Percentiles rank a stretch among this genome's conserved stretches.
phyloP scores from a whole-genome alignment of 2,329 filamentous ascomycete species.

The Pseudogymnoascus sp. region DNA sequence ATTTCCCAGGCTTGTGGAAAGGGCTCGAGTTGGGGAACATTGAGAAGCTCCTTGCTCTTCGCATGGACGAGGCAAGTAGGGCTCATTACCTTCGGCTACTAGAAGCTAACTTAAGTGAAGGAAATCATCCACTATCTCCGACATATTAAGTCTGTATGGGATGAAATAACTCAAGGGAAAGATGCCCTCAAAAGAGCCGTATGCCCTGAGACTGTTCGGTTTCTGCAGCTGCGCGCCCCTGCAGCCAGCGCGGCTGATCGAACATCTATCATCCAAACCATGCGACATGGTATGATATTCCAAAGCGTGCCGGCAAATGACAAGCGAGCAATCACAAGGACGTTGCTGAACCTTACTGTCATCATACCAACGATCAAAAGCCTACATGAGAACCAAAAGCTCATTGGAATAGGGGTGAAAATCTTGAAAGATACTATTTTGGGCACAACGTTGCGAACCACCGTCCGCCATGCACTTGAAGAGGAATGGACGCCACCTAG shows the following conservation, averaged over 20 bases:
- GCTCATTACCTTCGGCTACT: background rate
- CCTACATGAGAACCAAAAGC: background rate
- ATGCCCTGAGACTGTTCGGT: conserved; percentile 10
- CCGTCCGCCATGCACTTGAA: background rate
- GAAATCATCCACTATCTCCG: background rate
- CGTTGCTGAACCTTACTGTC: background rate
- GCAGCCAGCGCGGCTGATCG: background rate
- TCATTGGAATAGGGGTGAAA: background rate
- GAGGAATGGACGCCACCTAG: background rate
- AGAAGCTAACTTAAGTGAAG: background rate
- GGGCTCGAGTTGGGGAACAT: conserved; percentile 11
- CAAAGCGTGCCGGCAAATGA: background rate
- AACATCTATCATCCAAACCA: conserved; percentile 8
- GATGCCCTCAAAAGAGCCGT: background rate
- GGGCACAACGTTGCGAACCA: background rate
- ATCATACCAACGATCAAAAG: background rate
- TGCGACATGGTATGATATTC: background rate
- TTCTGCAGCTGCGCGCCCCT: conserved; percentile 5
- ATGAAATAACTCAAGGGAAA: background rate
- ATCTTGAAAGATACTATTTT: background rate
- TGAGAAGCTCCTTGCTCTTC: conserved; percentile 3
- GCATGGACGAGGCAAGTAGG: conserved; percentile 11
- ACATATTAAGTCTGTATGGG: background rate
- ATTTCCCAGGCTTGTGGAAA: conserved; percentile 7
- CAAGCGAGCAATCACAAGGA: background rate